A percentile compares a stretch with the other conserved stretches of the same genome.
These are phyloP conservation scores for Alternaria novae-zelandiae DNA, from an alignment of 2,329 filamentous ascomycete species.

Conservation along the genomic window DNA sequence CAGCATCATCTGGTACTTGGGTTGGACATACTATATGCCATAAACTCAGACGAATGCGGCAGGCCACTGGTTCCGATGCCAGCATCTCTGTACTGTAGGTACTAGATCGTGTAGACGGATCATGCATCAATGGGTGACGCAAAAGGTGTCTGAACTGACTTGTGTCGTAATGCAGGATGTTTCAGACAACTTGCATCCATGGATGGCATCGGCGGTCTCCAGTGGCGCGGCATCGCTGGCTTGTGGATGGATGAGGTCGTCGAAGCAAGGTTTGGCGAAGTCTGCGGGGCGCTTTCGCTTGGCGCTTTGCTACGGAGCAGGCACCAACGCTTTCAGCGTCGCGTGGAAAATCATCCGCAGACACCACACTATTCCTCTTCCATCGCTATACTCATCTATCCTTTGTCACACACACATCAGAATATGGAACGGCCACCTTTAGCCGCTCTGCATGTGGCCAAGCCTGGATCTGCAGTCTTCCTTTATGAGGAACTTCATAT, in stretches of 20 bases:
- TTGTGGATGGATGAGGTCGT: conserved; percentile 18
- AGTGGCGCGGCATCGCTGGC: background rate
- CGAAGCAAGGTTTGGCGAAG: conserved; percentile 19
- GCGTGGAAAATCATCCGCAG: conserved; percentile 7
- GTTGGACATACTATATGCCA: background rate
- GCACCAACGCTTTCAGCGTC: conserved; percentile 8
- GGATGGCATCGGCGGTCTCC: too few species aligned
- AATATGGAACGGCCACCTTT: background rate
- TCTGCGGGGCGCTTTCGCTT: conserved; percentile 9
- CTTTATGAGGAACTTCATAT: conserved; percentile 5
- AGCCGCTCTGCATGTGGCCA: conserved; percentile 3
- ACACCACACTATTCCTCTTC: background rate
- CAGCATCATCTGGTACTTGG: background rate
- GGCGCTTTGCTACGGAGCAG: conserved; percentile 21
- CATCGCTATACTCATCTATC: conserved; percentile 4
- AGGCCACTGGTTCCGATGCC: background rate
- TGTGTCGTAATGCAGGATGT: background rate
- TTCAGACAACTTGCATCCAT: background rate
- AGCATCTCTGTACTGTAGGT: background rate
- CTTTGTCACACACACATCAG: background rate
- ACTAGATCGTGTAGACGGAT: background rate
- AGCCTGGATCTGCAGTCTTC: background rate
- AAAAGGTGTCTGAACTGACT: background rate
- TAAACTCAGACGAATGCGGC: background rate
- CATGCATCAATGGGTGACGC: background rate